A percentile compares a stretch with the other conserved stretches of the same genome.
Evolutionary conservation across 2,329 filamentous ascomycete species (phyloP).

Genomic region (Corniculantispora saksenae): DNA sequence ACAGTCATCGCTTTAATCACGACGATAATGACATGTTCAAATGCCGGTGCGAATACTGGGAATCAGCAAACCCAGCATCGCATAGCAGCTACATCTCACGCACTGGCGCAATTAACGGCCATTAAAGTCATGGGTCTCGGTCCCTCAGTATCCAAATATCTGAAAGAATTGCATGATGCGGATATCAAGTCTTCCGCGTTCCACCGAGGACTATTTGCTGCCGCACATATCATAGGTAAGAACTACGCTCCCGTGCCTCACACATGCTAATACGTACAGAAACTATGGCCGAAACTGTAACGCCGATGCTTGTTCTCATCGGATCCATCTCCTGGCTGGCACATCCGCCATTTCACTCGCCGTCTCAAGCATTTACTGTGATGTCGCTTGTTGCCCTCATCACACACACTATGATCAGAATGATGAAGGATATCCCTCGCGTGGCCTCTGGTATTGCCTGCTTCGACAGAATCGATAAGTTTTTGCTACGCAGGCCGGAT

Average conservation of each 20-base stretch:
- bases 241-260: background rate
- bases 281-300: background rate
- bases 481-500: background rate
- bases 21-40: background rate
- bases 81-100: constrained; percentile 3
- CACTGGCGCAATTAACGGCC: background rate
- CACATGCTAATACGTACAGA: background rate
- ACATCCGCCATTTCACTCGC: background rate
- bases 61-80: background rate
- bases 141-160: background rate
- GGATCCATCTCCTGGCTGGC: constrained; percentile 3
- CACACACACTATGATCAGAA: background rate
- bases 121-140: constrained; percentile 4
- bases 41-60: background rate
- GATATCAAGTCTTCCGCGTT: background rate
- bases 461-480: background rate
- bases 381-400: constrained; percentile 5
- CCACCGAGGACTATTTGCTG: background rate
- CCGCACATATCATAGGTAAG: background rate
- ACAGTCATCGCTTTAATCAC: background rate
- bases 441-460: background rate
- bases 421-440: background rate
- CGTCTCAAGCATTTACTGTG: constrained; percentile 2
- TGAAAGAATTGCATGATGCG: background rate
- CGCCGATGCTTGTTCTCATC: constrained; percentile 4